Base-by-base conservation (phyloP, 495 filamentous ascomycete species). In the Lophiostoma macrostomum region DNA sequence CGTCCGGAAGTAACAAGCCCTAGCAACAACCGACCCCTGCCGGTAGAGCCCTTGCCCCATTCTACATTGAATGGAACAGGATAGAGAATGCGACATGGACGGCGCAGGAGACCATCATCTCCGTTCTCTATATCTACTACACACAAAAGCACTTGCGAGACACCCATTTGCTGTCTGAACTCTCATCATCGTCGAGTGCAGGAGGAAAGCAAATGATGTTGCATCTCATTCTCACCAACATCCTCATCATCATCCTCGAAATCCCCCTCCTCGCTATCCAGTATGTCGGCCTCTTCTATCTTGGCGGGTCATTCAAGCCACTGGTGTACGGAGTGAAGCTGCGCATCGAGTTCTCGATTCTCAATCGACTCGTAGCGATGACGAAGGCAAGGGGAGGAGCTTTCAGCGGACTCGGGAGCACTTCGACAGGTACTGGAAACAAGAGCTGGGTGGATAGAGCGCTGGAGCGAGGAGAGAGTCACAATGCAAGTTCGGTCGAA, bases 171-270 rank as follows among this genome's bases (percentile, higher is more conserved):
- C 14, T 52, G 8, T 59, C 14, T 24, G 22, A 50, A n/a, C n/a
- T n/a, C n/a, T n/a, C n/a, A n/a, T n/a, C n/a, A n/a, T n/a, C n/a
- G n/a, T n/a, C n/a, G n/a, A n/a, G n/a, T n/a, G n/a, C n/a, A n/a
- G n/a, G n/a, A n/a, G n/a, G n/a, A n/a, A 38, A 7, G 11, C 49
- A 50, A 13, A 66, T 80, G 40, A 64, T 75, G 22, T 31, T 34
- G 2, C 53, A 58, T 18, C 53, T 61, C n/a, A 34, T 61, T 24
- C 11, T 5, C 13, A 45, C 45, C 7, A 57, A 61, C 38, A 25
- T 61, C 5, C 19, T 57, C 29, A 53, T 61, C 58, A 58, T 61
- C 23, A 25, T 27, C 36, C 20, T 61, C 10, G 58, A 61, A 31
- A 42, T 56, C 22, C 14, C 37, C 6, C 30, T 57, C 1, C 30